phyloP scores from a whole-genome alignment of 129 eudicot genomes.

The Pseudognaphalium luteoalbum region DNA sequence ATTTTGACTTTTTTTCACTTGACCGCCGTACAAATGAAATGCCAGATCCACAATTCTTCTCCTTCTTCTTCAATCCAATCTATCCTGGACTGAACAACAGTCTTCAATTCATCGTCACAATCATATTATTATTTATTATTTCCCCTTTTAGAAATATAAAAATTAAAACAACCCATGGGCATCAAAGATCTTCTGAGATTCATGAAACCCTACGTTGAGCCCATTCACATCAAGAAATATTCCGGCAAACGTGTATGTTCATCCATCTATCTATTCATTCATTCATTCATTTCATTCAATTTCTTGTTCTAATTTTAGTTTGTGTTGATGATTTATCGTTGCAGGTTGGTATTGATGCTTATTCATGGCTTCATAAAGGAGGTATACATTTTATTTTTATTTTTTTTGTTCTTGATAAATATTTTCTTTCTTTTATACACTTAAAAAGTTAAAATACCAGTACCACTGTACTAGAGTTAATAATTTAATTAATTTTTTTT shows the following conservation, averaged over 20 bases:
- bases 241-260: conserved; percentile 63
- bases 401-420: background rate
- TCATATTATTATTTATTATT: too few species aligned
- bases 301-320: background rate
- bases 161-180: too few species aligned
- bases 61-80: background rate
- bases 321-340: background rate
- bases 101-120: too few species aligned
- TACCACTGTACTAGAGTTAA: background rate
- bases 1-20: too few species aligned
- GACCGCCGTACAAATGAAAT: background rate
- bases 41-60: background rate
- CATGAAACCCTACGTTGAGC: conserved; percentile 80
- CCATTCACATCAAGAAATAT: conserved; percentile 78
- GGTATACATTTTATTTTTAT: conserved; percentile 31
- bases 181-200: conserved; percentile 82
- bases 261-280: background rate
- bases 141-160: too few species aligned
- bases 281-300: background rate
- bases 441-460: too few species aligned
- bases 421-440: too few species aligned
- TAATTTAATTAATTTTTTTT: background rate
- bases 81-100: background rate
- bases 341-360: conserved; percentile 91
- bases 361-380: conserved; percentile 98